Conservation (phyloP, 768 basidiomycete species). For the Amanita brunnescens region DNA sequence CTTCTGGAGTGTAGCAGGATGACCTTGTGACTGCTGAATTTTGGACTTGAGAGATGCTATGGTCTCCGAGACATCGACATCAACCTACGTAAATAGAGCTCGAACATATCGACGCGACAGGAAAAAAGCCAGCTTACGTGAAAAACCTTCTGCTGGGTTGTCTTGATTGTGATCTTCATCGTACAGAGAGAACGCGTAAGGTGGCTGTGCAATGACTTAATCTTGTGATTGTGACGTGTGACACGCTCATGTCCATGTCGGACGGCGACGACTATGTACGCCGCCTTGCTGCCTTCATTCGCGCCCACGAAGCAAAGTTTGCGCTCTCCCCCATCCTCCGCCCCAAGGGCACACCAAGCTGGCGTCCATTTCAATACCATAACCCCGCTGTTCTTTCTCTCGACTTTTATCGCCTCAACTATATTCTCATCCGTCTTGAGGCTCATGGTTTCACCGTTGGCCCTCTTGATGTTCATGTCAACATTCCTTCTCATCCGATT, state of each 20-base stretch:
- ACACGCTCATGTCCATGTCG: conserved; percentile 19
- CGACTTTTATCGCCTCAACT: conserved; percentile 81
- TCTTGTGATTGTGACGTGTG: conserved; percentile 5
- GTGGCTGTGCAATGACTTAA: not conserved
- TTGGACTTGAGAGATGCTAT: conserved; percentile 75
- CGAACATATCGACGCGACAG: not conserved
- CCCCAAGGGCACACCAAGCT: conserved; percentile 31
- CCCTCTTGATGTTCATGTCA: conserved; percentile 68
- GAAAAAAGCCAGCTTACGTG: conserved; percentile 34
- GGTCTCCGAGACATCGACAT: conserved; percentile 68
- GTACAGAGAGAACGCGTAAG: conserved; percentile 17
- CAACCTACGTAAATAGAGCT: conserved; percentile 40
- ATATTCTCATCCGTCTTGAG: conserved; percentile 80
- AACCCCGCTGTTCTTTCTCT: conserved; percentile 61
- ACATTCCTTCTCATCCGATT: conserved; percentile 68
- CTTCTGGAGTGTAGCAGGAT: conserved; percentile 73
- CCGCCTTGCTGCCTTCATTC: conserved; percentile 61
- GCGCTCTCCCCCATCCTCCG: conserved; percentile 39
- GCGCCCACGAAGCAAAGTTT: conserved; percentile 61
- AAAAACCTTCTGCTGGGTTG: conserved; percentile 89
- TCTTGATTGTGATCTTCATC: conserved; percentile 95
- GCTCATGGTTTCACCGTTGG: conserved; percentile 71
- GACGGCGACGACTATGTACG: conserved; percentile 72
- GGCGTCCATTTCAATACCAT: conserved; percentile 40
- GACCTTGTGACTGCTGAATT: conserved; percentile 70